A percentile compares a stretch with the other conserved stretches of the same genome.
Conservation (phyloP, 805 yeast genomes). For the Metschnikowia similis region DNA sequence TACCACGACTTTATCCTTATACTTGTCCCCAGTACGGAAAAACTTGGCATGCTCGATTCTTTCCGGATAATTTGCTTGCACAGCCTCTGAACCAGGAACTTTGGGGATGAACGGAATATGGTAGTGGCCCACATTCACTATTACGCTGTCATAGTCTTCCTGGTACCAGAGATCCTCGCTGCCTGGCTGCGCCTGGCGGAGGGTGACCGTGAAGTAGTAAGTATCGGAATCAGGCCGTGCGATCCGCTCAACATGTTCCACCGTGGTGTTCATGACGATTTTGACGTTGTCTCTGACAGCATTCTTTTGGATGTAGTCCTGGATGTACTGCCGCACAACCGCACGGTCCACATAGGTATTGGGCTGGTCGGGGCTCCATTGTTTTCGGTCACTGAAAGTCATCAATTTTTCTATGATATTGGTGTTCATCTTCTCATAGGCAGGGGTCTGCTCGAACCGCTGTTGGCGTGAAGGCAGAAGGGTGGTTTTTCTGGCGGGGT, state of each 20-base stretch:
- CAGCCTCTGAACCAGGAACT: conserved; percentile 36
- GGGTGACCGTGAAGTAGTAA: conserved; percentile 25
- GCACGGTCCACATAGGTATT: conserved; percentile 25
- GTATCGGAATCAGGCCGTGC: conserved; percentile 4
- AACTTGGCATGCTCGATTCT: conserved; percentile 44
- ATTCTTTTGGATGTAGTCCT: conserved; percentile 23
- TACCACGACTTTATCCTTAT: conserved; percentile 20
- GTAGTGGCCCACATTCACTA: conserved; percentile 48
- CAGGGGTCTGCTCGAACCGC: conserved; percentile 27
- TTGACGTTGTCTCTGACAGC: conserved; percentile 16
- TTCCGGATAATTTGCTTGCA: conserved; percentile 25
- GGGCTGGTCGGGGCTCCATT: conserved; percentile 30
- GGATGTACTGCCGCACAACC: conserved; percentile 26
- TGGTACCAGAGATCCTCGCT: conserved; percentile 34
- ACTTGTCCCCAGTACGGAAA: conserved; percentile 30
- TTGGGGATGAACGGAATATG: conserved; percentile 44
- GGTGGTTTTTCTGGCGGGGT: not conserved
- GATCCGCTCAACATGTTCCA: conserved; percentile 34
- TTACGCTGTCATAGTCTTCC: conserved; percentile 32
- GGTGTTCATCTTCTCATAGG: conserved; percentile 25
- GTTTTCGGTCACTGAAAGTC: conserved; percentile 40
- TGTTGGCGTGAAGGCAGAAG: conserved; percentile 18
- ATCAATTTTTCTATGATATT: conserved; percentile 42
- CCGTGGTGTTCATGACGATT: conserved; percentile 29
- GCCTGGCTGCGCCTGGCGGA: conserved; percentile 22